A percentile compares a stretch with the other conserved stretches of the same genome.
Conservation (phyloP, 2,329 filamentous ascomycete genomes). For the Epichloe coenophiala region DNA sequence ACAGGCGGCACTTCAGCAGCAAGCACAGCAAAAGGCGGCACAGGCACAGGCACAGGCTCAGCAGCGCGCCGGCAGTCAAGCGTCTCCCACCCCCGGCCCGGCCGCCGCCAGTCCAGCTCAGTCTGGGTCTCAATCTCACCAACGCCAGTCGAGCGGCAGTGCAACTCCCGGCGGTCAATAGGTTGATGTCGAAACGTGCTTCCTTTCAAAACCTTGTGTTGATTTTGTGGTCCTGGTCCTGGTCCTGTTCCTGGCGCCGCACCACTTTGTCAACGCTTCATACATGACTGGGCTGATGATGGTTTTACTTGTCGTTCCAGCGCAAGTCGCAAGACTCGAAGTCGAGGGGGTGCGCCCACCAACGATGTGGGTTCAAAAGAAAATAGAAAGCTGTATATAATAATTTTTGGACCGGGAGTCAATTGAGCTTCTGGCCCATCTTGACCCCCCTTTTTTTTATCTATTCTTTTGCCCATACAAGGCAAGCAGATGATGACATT, state of each 20-base stretch:
- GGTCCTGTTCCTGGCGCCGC: neutral
- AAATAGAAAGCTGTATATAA: neutral
- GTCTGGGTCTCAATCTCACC: slow-evolving; percentile 8
- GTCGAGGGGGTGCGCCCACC: neutral
- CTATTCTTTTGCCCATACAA: neutral
- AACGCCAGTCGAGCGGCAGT: slow-evolving; percentile 25
- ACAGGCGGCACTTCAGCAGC: slow-evolving; percentile 20
- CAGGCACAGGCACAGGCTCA: slow-evolving; percentile 15
- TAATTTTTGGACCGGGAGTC: neutral
- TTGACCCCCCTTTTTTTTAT: neutral
- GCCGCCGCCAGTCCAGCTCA: slow-evolving; percentile 10
- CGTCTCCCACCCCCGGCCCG: slow-evolving; percentile 10
- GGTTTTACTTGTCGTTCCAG: no score
- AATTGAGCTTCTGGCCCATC: neutral
- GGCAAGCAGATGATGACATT: neutral
- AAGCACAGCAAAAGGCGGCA: slow-evolving; percentile 13
- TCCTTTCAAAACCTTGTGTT: neutral
- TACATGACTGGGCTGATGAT: no score
- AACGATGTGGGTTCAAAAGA: neutral
- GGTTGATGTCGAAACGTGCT: neutral
- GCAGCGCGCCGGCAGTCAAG: slow-evolving; percentile 15
- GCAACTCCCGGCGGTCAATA: slow-evolving; percentile 17
- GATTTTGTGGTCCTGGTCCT: neutral
- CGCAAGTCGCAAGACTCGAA: no score
- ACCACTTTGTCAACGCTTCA: no score